Base-by-base conservation (phyloP, 805 yeast genomes). In the Diddensiella santjacobensis region DNA sequence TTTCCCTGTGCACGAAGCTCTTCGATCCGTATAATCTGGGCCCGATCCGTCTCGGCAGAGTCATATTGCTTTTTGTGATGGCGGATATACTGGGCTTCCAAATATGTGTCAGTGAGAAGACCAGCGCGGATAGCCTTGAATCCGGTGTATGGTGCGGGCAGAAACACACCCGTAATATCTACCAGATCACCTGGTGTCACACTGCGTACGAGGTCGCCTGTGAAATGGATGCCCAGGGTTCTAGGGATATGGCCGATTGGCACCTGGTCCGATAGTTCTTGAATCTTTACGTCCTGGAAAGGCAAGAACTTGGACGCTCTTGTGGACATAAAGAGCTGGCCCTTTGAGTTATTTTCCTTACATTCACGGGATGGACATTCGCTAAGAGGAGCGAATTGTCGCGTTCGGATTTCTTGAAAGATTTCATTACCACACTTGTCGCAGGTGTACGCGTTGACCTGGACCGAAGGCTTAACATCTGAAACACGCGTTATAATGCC, bases 201-300 rank as follows among this genome's bases (percentile, higher is more conserved):
- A 10, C 84, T 70, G 60, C 99, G 79, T 23, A 89, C 97, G 47
- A 93, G 70, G 50, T 87, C 84, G 39, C 99, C 99, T 59, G 85
- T 87, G n/a, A 91, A 81, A 64, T 91, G 96, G 48, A 91, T 77
- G 13, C 84, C 79, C 54, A 93, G 72, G 24, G 88, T 71, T 60
- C 99, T 79, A 42, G 99, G 99, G 54, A 93, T 93, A 66, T 91
- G 96, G 45, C 99, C 99, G 23, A 90, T 91, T 0, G 99, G 99
- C 15, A 93, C 99, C 70, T 93, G 99, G 56, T 84, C 83, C 3
- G 98, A 87, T 64, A 91, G 72, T 68, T 93, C 99, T 71, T 93
- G 99, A 53, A 93, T 76, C 61, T 87, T 84, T 48, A 90, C 93
- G 61, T 93, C 99, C 71, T 93, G 99, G 75, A 90, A 93, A 4